Conservation (phyloP, 495 filamentous ascomycete species). For the Annulohypoxylon stygium region DNA sequence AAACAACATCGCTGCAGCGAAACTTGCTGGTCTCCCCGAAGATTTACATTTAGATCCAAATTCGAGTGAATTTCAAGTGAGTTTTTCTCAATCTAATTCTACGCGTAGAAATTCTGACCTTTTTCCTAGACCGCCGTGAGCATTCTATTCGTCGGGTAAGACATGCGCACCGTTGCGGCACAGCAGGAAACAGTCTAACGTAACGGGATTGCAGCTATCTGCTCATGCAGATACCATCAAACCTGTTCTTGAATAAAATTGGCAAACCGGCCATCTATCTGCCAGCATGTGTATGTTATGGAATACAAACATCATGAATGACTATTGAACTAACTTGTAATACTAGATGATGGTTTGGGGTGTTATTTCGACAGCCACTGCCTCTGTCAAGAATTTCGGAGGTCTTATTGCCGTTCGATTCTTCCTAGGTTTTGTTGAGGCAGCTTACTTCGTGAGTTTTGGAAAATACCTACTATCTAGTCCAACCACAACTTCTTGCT, state of each 20-base stretch:
- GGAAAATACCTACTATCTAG: not conserved
- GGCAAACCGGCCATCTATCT: constrained; percentile 74
- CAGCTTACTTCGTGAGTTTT: constrained; percentile 61
- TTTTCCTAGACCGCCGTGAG: constrained; percentile 67
- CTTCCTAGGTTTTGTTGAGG: constrained; percentile 75
- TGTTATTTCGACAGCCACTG: constrained; percentile 74
- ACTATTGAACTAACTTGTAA: constrained; percentile 53
- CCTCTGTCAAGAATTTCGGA: constrained; percentile 70
- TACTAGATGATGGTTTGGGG: constrained; percentile 76
- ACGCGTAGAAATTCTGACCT: constrained; percentile 30
- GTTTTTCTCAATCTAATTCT: constrained; percentile 48
- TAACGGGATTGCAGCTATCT: constrained; percentile 58
- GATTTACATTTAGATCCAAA: constrained; percentile 59
- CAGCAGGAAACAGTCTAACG: constrained; percentile 5
- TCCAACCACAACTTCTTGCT: constrained; percentile 16
- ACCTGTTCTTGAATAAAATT: constrained; percentile 70
- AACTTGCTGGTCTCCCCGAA: constrained; percentile 62
- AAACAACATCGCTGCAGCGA: constrained; percentile 67
- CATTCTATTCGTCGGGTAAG: constrained; percentile 80
- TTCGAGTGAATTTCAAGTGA: constrained; percentile 63
- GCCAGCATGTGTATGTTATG: constrained; percentile 61
- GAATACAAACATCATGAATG: constrained; percentile 35
- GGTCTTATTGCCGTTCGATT: constrained; percentile 76
- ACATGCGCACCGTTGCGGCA: constrained; percentile 26
- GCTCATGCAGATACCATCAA: constrained; percentile 72